These are phyloP conservation scores for Backusella westeae DNA, from an alignment of 192 early-diverging fungal species.

Conservation along the genomic window DNA sequence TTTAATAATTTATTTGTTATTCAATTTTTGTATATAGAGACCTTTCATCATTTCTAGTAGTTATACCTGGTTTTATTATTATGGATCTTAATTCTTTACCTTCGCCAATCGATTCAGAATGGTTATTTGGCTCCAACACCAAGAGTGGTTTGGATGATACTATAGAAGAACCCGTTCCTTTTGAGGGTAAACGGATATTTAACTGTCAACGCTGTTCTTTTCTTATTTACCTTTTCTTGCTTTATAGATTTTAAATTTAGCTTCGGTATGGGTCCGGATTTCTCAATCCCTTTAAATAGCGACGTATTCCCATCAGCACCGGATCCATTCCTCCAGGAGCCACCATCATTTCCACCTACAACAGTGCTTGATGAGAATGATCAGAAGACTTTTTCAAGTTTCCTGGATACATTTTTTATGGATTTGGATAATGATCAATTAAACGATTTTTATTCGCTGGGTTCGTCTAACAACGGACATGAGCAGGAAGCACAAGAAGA, in stretches of 20 bases:
- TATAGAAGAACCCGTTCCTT: constrained; percentile 27
- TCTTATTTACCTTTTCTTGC: background rate
- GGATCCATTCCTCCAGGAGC: constrained; percentile 10
- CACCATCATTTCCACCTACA: constrained; percentile 5
- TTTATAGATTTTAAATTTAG: constrained; percentile 36
- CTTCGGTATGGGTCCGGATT: constrained; percentile 33
- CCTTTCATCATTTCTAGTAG: background rate
- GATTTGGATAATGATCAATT: constrained; percentile 32
- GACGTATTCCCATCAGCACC: constrained; percentile 22
- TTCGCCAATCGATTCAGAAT: background rate
- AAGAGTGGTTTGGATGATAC: background rate
- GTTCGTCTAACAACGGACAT: background rate
- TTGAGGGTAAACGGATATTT: constrained; percentile 27
- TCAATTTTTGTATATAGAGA: background rate
- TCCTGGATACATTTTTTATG: constrained; percentile 48
- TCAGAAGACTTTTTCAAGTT: constrained; percentile 47
- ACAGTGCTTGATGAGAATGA: constrained; percentile 39
- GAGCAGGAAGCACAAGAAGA: background rate
- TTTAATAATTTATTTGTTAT: background rate
- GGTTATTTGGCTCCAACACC: background rate
- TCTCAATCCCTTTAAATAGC: constrained; percentile 24
- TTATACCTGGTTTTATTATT: background rate
- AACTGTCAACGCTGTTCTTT: background rate
- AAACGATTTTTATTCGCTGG: background rate
- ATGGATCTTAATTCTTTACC: background rate